Evolutionary conservation across 1,139 yeast genomes (phyloP).

Genomic region (Suhomyces chickasaworum): DNA sequence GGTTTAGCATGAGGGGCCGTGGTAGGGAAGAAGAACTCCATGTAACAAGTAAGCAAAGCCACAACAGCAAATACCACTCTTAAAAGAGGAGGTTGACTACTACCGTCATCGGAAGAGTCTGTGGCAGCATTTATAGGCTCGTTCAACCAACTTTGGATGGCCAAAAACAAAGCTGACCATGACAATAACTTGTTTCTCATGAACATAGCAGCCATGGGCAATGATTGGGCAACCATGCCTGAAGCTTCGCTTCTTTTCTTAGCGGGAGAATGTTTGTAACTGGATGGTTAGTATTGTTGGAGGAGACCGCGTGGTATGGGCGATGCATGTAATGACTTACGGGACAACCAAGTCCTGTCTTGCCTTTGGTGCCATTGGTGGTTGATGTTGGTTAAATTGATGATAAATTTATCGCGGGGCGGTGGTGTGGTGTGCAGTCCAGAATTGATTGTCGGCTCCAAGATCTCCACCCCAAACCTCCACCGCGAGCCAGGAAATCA

Average conservation of each 20-base stretch:
- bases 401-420: conserved; percentile 1
- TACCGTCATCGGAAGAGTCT: conserved; percentile 20
- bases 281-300: conserved; percentile 17
- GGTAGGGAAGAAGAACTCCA: conserved; percentile 49
- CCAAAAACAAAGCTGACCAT: conserved; percentile 58
- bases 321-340: conserved; percentile 23
- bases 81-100: conserved; percentile 47
- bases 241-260: conserved; percentile 51
- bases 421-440: conserved; percentile 5
- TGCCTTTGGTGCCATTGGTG: conserved; percentile 30
- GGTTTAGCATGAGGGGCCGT: conserved; percentile 32
- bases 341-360: conserved; percentile 45
- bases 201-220: conserved; percentile 73
- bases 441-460: no score
- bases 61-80: conserved; percentile 49
- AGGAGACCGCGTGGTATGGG: background rate
- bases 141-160: conserved; percentile 51
- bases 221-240: conserved; percentile 54
- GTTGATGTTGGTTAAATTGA: background rate
- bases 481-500: no score
- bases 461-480: no score
- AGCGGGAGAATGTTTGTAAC: conserved; percentile 53
- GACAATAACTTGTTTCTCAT: conserved; percentile 55
- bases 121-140: conserved; percentile 43
- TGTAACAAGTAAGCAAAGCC: conserved; percentile 53